Base-by-base conservation (phyloP, 148 eudicot species). In the Rhododendron vialii region DNA sequence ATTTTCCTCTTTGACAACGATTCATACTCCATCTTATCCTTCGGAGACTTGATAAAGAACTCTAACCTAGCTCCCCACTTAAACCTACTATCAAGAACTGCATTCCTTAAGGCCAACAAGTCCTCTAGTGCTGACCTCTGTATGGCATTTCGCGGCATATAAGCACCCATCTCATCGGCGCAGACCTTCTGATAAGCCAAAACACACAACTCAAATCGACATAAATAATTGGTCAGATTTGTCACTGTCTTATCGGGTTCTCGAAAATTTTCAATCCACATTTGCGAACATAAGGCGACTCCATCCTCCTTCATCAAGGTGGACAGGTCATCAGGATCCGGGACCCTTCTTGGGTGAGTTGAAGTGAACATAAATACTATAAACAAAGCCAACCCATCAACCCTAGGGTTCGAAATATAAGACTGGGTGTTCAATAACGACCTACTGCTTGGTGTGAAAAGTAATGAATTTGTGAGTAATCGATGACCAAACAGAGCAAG, bases 161-260 rank as follows among this genome's bases (percentile, higher is more conserved):
- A 96, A 0, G 95, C 92, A 4, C 99, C 99, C 67, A 87, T 92
- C 26, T 95, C 99, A 87, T 96, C 99, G 18, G 98, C 95, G 89
- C 90, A 93, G 13, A 95, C 98, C 90, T 96, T 96, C 91, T 96
- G 99, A 85, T 96, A 96, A 38, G 98, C 98, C 85, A 96, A 90
- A 10, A 96, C 94, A 98, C 99, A 96, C 86, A 96, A 83, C 88
- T 96, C 99, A 88, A 96, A 93, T 73, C 94, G 90, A 87, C 96
- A 90, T 74, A 95, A 90, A 84, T 95, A 92, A 26, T 84, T 50
- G 11, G 90, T 85, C 90, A 96, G 91, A 89, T 95, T 95, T 13
- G 89, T 90, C 17, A 87, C 92, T 1, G 92, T 94, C 86, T 80
- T 92, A 28, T 95, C 89, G 11, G 96, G 94, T 20, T 95, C 97